These are phyloP conservation scores for Pyrenochaeta sp. DNA, from an alignment of 2,329 filamentous ascomycete genomes.

Conservation along the genomic window DNA sequence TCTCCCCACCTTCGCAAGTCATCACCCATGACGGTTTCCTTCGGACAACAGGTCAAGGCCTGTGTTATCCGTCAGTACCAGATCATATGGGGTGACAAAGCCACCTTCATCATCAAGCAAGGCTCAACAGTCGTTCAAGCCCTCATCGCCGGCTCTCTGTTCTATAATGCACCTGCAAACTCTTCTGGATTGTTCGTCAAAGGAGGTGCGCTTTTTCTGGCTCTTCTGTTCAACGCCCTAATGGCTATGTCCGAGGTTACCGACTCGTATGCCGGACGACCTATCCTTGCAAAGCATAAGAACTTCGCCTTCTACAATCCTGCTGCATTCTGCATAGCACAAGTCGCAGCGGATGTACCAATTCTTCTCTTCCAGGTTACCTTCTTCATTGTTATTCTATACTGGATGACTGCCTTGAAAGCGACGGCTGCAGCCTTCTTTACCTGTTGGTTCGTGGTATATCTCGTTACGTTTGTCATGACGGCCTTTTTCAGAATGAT, in stretches of 20 bases:
- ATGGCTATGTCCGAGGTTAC: slow-evolving; percentile 72
- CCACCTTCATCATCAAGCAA: slow-evolving; percentile 70
- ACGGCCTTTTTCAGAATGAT: slow-evolving; percentile 82
- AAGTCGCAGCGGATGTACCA: slow-evolving; percentile 60
- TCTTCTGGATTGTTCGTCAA: slow-evolving; percentile 70
- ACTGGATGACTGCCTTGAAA: slow-evolving; percentile 82
- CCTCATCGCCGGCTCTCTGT: slow-evolving; percentile 70
- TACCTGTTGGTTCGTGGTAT: slow-evolving; percentile 73
- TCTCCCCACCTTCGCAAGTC: slow-evolving; percentile 54
- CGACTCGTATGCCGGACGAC: slow-evolving; percentile 65
- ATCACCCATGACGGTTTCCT: slow-evolving; percentile 59
- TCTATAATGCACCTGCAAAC: slow-evolving; percentile 68
- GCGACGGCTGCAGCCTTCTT: slow-evolving; percentile 78
- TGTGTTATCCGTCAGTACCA: slow-evolving; percentile 70
- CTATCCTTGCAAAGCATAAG: slow-evolving; percentile 85
- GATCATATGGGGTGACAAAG: slow-evolving; percentile 70
- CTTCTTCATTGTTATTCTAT: slow-evolving; percentile 68
- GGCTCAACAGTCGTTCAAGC: slow-evolving; percentile 65
- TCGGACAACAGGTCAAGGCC: slow-evolving; percentile 58
- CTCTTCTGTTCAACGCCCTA: slow-evolving; percentile 68
- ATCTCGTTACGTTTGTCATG: slow-evolving; percentile 58
- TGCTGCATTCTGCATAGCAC: slow-evolving; percentile 75
- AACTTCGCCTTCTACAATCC: slow-evolving; percentile 82
- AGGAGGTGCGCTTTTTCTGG: slow-evolving; percentile 69
- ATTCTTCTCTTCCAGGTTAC: slow-evolving; percentile 68